Base-by-base conservation (phyloP, 1,139 yeast species). In the Scheffersomyces segobiensis region DNA sequence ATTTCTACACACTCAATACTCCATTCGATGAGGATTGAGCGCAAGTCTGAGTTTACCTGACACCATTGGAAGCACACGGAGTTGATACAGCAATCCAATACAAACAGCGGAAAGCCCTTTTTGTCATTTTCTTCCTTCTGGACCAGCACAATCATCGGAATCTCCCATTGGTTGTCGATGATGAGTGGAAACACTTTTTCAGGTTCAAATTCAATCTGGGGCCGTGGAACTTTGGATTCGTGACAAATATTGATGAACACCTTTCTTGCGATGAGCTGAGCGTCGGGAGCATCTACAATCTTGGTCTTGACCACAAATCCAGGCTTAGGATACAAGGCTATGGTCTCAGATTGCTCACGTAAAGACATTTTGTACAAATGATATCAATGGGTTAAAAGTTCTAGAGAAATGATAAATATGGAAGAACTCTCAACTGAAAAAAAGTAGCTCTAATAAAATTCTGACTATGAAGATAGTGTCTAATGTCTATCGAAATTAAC, bases 181-280 rank as follows among this genome's bases (percentile, higher is more conserved):
- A 91, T 88, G 57, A 86, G 71, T 0, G 90, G 87, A 65, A 87
- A 87, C 6, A 91, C 86, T 2, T 78, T 72, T 46, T 76, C 79
- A 2, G 93, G 86, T 50, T 81, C 79, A 65, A 88, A 88, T 39
- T 74, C 84, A 32, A 70, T 74, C 10, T 71, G 71, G 10, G 80
- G 83, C 61, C 67, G 70, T 32, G 96, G 96, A 0, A 91, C 87
- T 49, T 82, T 80, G 0, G 74, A 68, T 65, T 87, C 88, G 26
- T 87, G 84, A 66, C 97, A 90, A 0, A 91, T 77, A 70, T 93
- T 93, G 56, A 92, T 79, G 70, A 93, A 93, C n/a, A 89, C 83
- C 68, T 93, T 93, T 3, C 86, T 80, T 0, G 84, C 82, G 1
- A 75, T 67, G 18, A 24, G 24, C 17, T 48, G 21, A 20, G 12